Percentiles rank a stretch among this genome's conserved stretches.
Evolutionary conservation across 495 filamentous ascomycete species (phyloP).

Genomic region (Umbilicaria muhlenbergii): DNA sequence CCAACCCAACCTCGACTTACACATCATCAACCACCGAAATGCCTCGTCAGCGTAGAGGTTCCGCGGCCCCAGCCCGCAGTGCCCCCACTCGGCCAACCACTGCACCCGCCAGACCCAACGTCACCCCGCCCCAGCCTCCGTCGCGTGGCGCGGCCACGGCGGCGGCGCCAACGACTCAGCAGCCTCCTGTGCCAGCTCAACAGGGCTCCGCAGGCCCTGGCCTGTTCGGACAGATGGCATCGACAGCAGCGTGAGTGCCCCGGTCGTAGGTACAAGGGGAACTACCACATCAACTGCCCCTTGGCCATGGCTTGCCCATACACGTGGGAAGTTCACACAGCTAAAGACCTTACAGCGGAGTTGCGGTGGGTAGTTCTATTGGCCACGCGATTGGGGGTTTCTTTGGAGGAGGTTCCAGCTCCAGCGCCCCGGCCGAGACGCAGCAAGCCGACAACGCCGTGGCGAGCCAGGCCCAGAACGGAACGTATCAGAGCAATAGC

Average conservation of each 20-base stretch:
- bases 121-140: slow-evolving; percentile 42
- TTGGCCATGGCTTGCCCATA: not conserved
- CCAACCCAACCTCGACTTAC: slow-evolving; percentile 12
- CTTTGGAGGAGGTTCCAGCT: slow-evolving; percentile 54
- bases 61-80: slow-evolving; percentile 36
- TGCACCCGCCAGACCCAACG: slow-evolving; percentile 41
- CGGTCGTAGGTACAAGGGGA: not conserved
- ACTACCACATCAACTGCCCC: too few relatives aligned
- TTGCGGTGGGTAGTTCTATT: slow-evolving; percentile 86
- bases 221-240: slow-evolving; percentile 74
- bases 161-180: slow-evolving; percentile 34
- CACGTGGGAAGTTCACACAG: not conserved
- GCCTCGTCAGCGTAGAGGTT: slow-evolving; percentile 64
- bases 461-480: slow-evolving; percentile 23
- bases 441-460: slow-evolving; percentile 28
- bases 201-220: slow-evolving; percentile 49
- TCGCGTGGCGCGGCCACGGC: slow-evolving; percentile 50
- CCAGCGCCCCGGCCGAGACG: slow-evolving; percentile 39
- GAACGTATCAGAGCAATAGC: slow-evolving; percentile 34
- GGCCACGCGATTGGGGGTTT: slow-evolving; percentile 84
- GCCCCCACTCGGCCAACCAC: slow-evolving; percentile 53
- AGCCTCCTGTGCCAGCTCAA: slow-evolving; percentile 30
- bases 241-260: slow-evolving; percentile 59
- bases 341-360: slow-evolving; percentile 47
- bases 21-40: slow-evolving; percentile 22